Conservation (phyloP, 495 filamentous ascomycete species). For the Neurospora cerealis region DNA sequence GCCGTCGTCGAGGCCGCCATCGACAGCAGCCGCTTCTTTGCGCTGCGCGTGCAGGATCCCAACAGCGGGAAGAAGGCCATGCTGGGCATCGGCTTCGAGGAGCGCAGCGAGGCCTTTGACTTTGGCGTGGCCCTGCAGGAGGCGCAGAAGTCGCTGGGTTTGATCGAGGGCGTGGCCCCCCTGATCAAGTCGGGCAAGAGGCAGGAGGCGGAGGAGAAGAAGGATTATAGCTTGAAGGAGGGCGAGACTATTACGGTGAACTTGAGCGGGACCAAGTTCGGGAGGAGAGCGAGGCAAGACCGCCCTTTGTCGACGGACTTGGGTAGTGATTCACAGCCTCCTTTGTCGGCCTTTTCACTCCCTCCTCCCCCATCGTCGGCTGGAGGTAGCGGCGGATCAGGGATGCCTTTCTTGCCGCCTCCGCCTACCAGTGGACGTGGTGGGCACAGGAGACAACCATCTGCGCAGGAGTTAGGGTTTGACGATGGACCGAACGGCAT, state of each 20-base stretch:
- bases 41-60: constrained; percentile 62
- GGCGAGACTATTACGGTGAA: constrained; percentile 79
- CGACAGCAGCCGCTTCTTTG: constrained; percentile 72
- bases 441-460: constrained; percentile 40
- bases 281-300: constrained; percentile 21
- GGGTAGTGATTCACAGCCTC: constrained; percentile 9
- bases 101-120: constrained; percentile 72
- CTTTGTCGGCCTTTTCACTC: constrained; percentile 39
- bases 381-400: background rate
- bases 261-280: constrained; percentile 45
- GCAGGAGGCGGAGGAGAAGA: constrained; percentile 41
- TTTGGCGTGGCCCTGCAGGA: constrained; percentile 74
- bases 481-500: constrained; percentile 60
- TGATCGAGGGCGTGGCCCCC: constrained; percentile 9
- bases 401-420: constrained; percentile 36
- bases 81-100: constrained; percentile 78
- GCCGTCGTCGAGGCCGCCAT: constrained; percentile 58
- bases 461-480: constrained; percentile 47
- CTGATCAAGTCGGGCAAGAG: constrained; percentile 16
- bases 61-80: constrained; percentile 57
- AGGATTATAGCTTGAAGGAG: constrained; percentile 70
- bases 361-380: constrained; percentile 33
- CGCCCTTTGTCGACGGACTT: constrained; percentile 9
- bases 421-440: constrained; percentile 47
- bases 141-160: constrained; percentile 49